Percentiles rank a stretch among this genome's conserved stretches.
phyloP scores from a whole-genome alignment of 2,329 filamentous ascomycete genomes.

The Cryphonectria radicalis region DNA sequence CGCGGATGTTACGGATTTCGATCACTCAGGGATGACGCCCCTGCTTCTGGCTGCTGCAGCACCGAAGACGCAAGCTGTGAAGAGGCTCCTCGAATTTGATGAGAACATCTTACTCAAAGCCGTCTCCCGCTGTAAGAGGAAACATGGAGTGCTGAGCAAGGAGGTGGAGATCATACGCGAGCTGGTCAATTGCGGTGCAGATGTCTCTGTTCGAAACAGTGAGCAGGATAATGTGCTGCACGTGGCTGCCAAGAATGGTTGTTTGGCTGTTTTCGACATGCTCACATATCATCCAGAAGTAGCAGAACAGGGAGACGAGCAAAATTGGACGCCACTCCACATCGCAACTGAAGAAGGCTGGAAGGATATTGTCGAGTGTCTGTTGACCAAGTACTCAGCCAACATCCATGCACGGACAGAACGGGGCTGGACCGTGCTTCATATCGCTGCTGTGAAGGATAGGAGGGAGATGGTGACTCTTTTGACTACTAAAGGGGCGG shows the following conservation, averaged over 20 bases:
- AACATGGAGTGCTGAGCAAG: neutral
- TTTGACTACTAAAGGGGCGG: neutral
- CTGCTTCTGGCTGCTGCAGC: neutral
- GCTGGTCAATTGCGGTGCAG: neutral
- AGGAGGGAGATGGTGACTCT: neutral
- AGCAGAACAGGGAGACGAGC: neutral
- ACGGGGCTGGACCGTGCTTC: neutral
- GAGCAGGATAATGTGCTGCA: neutral
- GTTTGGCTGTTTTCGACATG: neutral
- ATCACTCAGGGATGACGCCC: neutral
- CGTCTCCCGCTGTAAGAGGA: neutral
- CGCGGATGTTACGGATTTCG: neutral
- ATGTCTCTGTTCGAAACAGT: neutral
- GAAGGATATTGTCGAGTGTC: neutral
- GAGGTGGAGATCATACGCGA: neutral
- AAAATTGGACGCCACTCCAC: neutral
- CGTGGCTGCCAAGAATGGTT: neutral
- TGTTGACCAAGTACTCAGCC: neutral
- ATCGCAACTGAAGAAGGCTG: too few species aligned
- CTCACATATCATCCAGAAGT: neutral
- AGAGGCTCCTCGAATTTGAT: neutral
- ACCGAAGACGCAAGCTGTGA: neutral
- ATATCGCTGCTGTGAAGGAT: neutral
- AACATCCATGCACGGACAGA: neutral
- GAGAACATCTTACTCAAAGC: neutral